These are phyloP conservation scores for Artemisia annua DNA, from an alignment of 129 eudicot species.

Conservation along the genomic window DNA sequence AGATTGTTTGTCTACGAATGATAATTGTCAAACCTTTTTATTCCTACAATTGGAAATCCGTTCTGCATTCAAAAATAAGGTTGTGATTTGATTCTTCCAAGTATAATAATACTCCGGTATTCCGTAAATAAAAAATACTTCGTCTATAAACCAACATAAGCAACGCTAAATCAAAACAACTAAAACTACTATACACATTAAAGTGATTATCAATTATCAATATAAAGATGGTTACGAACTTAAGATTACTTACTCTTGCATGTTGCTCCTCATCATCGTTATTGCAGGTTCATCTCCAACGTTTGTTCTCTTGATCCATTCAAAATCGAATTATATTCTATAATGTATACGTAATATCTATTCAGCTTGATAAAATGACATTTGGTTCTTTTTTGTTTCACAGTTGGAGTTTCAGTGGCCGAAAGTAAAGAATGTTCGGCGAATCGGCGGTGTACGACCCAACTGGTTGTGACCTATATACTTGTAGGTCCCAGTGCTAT, in stretches of 20 bases:
- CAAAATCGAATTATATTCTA: not conserved
- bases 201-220: no score
- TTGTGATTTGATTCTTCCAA: no score
- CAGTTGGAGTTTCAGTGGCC: not conserved
- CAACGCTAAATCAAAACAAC: no score
- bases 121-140: no score
- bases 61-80: no score
- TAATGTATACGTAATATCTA: not conserved
- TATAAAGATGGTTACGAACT: no score
- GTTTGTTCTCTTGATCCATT: not conserved
- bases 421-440: not conserved
- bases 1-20: no score
- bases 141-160: no score
- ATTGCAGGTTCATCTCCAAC: constrained; percentile 12
- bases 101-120: no score
- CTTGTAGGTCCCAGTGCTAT: not conserved
- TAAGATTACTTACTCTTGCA: not conserved
- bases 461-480: not conserved
- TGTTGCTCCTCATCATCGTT: constrained; percentile 9
- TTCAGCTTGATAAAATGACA: not conserved
- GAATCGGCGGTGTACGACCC: not conserved
- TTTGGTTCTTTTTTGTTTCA: not conserved
- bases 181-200: no score
- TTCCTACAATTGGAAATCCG: no score
- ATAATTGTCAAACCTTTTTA: no score